A percentile compares a stretch with the other conserved stretches of the same genome.
phyloP scores from a whole-genome alignment of 148 eudicot genomes.

The Rhododendron simsii region DNA sequence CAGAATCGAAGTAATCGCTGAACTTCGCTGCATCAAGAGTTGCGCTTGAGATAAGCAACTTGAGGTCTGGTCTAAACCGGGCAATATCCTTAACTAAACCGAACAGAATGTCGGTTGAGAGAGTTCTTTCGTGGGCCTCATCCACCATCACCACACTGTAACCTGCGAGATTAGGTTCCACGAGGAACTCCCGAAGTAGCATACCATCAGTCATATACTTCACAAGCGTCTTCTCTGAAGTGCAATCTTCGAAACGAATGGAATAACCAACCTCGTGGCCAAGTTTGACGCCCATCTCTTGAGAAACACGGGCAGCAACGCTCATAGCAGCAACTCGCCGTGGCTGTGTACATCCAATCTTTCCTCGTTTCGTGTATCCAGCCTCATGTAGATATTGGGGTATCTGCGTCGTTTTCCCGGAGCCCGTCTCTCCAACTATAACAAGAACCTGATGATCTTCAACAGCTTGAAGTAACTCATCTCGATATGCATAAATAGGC shows the following conservation, averaged over 20 bases:
- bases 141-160: slow-evolving; percentile 80
- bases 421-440: slow-evolving; percentile 79
- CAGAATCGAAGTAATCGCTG: slow-evolving; percentile 68
- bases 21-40: slow-evolving; percentile 64
- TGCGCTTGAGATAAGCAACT: too few species aligned
- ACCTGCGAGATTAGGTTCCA: slow-evolving; percentile 64
- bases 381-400: slow-evolving; percentile 78
- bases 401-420: slow-evolving; percentile 79
- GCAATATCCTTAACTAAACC: slow-evolving; percentile 56
- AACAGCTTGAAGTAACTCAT: slow-evolving; percentile 49
- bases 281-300: slow-evolving; percentile 73
- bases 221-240: slow-evolving; percentile 59
- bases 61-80: too few species aligned
- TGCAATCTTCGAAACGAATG: slow-evolving; percentile 69
- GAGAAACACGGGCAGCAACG: slow-evolving; percentile 76
- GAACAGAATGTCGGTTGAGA: slow-evolving; percentile 62
- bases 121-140: slow-evolving; percentile 74
- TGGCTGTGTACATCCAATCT: slow-evolving; percentile 87
- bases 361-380: slow-evolving; percentile 64
- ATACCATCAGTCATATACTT: slow-evolving; percentile 78
- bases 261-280: slow-evolving; percentile 63
- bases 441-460: slow-evolving; percentile 67
- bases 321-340: slow-evolving; percentile 91
- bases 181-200: slow-evolving; percentile 62
- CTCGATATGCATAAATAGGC: slow-evolving; percentile 54